Conservation (phyloP, 2,329 filamentous ascomycete species). For the Aspergillus sergii region DNA sequence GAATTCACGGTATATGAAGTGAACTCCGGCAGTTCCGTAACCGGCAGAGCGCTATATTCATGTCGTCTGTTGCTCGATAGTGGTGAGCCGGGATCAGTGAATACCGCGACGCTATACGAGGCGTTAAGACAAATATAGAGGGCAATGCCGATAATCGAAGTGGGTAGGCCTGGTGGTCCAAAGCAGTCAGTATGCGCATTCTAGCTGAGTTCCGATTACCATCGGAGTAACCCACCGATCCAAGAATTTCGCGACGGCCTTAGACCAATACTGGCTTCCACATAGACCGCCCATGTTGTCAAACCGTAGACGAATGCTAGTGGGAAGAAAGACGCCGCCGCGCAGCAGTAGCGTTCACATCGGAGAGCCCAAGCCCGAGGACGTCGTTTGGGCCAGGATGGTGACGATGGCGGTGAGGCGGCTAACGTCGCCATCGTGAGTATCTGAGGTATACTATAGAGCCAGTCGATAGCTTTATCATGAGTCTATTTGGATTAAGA, state of each 20-base stretch:
- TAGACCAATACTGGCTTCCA: conserved; percentile 73
- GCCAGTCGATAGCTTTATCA: conserved; percentile 3
- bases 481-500: background rate
- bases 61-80: conserved; percentile 40
- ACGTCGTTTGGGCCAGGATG: conserved; percentile 45
- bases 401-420: conserved; percentile 42
- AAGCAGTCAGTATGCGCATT: conserved; percentile 3
- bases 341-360: conserved; percentile 83
- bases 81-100: conserved; percentile 80
- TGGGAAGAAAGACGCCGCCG: conserved; percentile 79
- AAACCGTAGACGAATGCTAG: conserved; percentile 84
- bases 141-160: conserved; percentile 65
- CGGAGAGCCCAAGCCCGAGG: conserved; percentile 45
- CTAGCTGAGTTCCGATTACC: background rate
- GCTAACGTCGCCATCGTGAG: conserved; percentile 41
- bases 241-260: conserved; percentile 53
- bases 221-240: conserved; percentile 39
- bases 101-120: conserved; percentile 90
- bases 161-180: conserved; percentile 38
- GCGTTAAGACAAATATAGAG: conserved; percentile 81
- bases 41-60: conserved; percentile 77
- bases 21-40: conserved; percentile 63
- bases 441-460: background rate
- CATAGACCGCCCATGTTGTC: conserved; percentile 93
- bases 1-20: conserved; percentile 90